These are phyloP conservation scores for Vaccinium myrtillus DNA, from an alignment of 148 eudicot species.

Conservation along the genomic window DNA sequence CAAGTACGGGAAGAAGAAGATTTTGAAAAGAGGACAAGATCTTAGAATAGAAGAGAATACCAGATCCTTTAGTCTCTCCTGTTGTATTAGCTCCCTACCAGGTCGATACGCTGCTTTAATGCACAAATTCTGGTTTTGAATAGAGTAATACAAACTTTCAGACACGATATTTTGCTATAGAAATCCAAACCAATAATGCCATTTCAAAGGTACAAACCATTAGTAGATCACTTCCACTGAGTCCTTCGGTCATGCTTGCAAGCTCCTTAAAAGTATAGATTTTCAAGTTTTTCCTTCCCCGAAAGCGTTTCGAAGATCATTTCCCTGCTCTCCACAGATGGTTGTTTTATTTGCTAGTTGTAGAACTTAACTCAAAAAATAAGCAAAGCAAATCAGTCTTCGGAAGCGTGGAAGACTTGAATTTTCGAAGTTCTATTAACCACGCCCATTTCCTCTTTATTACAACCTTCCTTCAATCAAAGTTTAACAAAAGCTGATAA, in stretches of 20 bases:
- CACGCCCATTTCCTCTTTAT: no score
- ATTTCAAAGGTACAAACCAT: no score
- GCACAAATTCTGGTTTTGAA: conserved; percentile 66
- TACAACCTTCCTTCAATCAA: no score
- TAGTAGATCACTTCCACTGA: conserved; percentile 81
- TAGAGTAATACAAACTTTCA: neutral
- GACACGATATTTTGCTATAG: conserved; percentile 3
- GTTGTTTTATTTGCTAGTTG: no score
- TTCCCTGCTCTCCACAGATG: conserved; percentile 62
- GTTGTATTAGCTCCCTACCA: conserved; percentile 82
- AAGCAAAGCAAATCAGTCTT: no score
- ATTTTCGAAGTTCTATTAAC: no score
- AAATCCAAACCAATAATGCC: neutral
- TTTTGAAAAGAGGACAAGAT: neutral
- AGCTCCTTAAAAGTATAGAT: conserved; percentile 73
- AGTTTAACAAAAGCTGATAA: no score
- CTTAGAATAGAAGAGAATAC: conserved; percentile 27
- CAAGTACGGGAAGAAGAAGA: neutral
- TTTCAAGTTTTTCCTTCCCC: conserved; percentile 67
- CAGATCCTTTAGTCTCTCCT: conserved; percentile 72
- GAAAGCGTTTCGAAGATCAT: conserved; percentile 75
- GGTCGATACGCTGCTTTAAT: conserved; percentile 91
- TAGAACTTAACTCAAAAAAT: no score
- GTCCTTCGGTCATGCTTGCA: conserved; percentile 90
- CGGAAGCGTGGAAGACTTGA: no score